Percentiles rank a stretch among this genome's conserved stretches.
phyloP scores from a whole-genome alignment of 306 rosid genomes.

The Crataegus laevigata region DNA sequence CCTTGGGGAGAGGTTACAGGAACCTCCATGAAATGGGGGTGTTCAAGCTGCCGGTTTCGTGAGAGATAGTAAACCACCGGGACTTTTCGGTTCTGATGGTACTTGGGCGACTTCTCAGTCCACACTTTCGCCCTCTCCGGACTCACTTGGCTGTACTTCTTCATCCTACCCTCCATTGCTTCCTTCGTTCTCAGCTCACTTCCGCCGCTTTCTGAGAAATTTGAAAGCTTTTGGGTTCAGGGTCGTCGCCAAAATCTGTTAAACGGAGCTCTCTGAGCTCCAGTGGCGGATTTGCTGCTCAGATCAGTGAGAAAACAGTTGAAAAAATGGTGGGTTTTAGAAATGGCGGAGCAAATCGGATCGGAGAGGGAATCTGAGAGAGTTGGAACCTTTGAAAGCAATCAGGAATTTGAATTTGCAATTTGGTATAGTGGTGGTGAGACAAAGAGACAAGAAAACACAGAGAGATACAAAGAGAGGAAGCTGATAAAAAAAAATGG shows the following conservation, averaged over 20 bases:
- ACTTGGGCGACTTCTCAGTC: conserved; percentile 88
- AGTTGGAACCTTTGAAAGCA: conserved; percentile 1
- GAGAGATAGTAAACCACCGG: conserved; percentile 82
- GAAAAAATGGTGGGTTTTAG: not conserved
- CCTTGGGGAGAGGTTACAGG: conserved; percentile 62
- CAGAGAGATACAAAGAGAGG: not conserved
- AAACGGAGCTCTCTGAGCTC: not conserved
- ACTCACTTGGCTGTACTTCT: conserved; percentile 66
- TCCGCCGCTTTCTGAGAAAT: not conserved
- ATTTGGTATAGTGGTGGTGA: not conserved
- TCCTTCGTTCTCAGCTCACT: not conserved
- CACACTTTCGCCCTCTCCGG: conserved; percentile 89
- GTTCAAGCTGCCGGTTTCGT: conserved; percentile 81
- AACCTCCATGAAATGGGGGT: conserved; percentile 98
- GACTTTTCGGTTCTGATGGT: conserved; percentile 65
- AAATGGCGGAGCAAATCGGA: conserved; percentile 24
- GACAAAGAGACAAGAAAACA: conserved; percentile 4
- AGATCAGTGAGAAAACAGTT: not conserved
- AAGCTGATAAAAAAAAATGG: not conserved
- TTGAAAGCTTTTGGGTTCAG: not conserved
- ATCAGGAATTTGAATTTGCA: not conserved
- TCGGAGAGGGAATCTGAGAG: conserved; percentile 13
- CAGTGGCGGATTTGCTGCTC: not conserved
- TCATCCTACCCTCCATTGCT: conserved; percentile 64
- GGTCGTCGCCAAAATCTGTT: not conserved